Percentiles rank a stretch among this genome's conserved stretches.
phyloP scores from a whole-genome alignment of 2,329 filamentous ascomycete species.

The Zalaria obscura region DNA sequence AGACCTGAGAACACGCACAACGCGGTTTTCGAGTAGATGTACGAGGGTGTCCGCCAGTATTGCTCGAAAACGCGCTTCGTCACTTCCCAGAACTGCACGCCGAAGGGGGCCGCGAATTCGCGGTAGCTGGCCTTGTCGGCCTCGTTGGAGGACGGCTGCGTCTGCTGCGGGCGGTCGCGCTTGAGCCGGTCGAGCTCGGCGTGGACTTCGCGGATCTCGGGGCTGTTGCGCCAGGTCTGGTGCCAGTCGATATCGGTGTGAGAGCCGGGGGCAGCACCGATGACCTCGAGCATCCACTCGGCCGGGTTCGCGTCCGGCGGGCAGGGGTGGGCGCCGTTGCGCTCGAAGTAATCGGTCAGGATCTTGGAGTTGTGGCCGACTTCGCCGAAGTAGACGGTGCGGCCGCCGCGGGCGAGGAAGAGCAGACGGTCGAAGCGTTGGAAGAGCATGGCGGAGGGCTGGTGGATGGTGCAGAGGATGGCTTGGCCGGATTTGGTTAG shows the following conservation, averaged over 20 bases:
- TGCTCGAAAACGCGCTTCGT: constrained; percentile 69
- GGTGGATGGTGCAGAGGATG: constrained; percentile 93
- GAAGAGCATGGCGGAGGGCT: constrained; percentile 91
- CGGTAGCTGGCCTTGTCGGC: constrained; percentile 44
- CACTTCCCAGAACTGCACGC: constrained; percentile 51
- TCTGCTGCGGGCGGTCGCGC: constrained; percentile 20
- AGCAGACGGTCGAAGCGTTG: constrained; percentile 76
- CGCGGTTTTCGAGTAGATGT: constrained; percentile 70
- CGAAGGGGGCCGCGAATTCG: constrained; percentile 71
- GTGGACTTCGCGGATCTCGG: constrained; percentile 30
- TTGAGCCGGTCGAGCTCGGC: constrained; percentile 32
- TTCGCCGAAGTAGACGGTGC: constrained; percentile 69
- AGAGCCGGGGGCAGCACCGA: constrained; percentile 36
- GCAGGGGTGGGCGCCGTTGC: constrained; percentile 52
- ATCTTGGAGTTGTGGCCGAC: constrained; percentile 57
- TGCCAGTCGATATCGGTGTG: constrained; percentile 37
- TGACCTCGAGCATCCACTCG: constrained; percentile 59
- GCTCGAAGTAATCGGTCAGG: constrained; percentile 63
- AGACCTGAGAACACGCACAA: constrained; percentile 54
- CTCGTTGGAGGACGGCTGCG: constrained; percentile 23
- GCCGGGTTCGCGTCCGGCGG: constrained; percentile 61
- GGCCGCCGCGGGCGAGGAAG: constrained; percentile 62
- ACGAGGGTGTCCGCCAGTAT: constrained; percentile 80
- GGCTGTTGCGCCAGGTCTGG: constrained; percentile 32
- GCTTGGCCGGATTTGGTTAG: constrained; percentile 80